phyloP scores from a whole-genome alignment of 108 stramenopile genomes.

The Fragilariopsis cylindrus region DNA sequence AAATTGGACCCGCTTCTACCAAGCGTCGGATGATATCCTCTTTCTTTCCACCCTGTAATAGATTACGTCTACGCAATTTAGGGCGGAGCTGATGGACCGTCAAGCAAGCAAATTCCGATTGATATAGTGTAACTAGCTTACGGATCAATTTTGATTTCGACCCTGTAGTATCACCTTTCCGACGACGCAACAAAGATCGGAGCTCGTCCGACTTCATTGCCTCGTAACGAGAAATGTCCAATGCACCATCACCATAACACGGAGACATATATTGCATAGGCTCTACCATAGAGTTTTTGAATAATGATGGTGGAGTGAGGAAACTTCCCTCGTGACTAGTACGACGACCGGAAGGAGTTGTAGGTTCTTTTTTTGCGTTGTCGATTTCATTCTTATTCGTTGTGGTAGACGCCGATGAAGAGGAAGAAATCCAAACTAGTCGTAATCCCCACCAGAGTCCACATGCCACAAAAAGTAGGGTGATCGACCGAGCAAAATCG shows the following conservation, averaged over 20 bases:
- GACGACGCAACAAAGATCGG: conserved; percentile 5
- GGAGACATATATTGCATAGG: conserved; percentile 11
- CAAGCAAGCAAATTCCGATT: conserved; percentile 3
- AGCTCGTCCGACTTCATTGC: background rate
- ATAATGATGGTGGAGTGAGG: conserved; percentile 6
- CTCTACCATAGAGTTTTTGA: background rate
- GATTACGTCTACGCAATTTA: conserved; percentile 9
- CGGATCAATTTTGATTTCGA: conserved; percentile 3
- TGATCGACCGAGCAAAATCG: background rate
- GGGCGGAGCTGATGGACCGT: conserved; percentile 18
- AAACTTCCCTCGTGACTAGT: background rate
- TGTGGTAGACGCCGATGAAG: too few relatives aligned
- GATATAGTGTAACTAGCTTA: background rate
- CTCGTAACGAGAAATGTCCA: conserved; percentile 8
- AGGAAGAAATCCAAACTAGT: background rate
- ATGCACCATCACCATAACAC: conserved; percentile 5
- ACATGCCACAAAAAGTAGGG: background rate
- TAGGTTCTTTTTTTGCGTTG: background rate
- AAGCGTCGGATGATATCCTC: conserved; percentile 11
- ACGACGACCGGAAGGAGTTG: background rate
- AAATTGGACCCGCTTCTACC: conserved; percentile 3
- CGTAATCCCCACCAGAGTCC: background rate
- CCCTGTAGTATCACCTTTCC: background rate
- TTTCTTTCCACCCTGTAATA: conserved; percentile 1
- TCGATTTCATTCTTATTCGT: background rate